These are phyloP conservation scores for Gentiana macrophylla DNA, from an alignment of 257 asterid species.

Conservation along the genomic window DNA sequence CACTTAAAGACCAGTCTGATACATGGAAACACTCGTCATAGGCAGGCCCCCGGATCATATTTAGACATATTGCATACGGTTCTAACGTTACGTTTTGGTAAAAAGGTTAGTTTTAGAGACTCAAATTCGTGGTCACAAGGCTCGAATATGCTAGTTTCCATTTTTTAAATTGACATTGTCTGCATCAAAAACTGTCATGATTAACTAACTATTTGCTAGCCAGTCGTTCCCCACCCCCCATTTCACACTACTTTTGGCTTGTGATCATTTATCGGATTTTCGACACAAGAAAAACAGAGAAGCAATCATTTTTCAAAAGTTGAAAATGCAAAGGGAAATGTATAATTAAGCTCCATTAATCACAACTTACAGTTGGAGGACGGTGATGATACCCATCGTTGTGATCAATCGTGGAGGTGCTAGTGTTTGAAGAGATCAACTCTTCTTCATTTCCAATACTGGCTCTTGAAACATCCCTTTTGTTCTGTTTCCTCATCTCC, in stretches of 20 bases:
- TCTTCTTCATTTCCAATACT: conserved; percentile 90
- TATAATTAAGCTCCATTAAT: background rate
- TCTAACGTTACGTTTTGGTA: too few relatives aligned
- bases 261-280: background rate
- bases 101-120: too few relatives aligned
- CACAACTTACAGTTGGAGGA: conserved; percentile 53
- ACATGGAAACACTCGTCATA: background rate
- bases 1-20: background rate
- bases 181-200: background rate
- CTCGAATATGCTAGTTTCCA: too few relatives aligned
- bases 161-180: background rate
- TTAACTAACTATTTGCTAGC: background rate
- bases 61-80: too few relatives aligned
- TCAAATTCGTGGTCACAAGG: too few relatives aligned
- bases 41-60: too few relatives aligned
- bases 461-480: conserved; percentile 71
- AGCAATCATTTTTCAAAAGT: background rate
- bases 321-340: background rate
- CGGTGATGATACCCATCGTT: conserved; percentile 26
- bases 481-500: conserved; percentile 86
- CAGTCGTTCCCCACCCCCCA: conserved; percentile 1
- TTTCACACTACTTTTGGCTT: too few relatives aligned
- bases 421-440: conserved; percentile 40
- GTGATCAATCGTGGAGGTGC: conserved; percentile 22
- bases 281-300: background rate